phyloP scores from a whole-genome alignment of 306 rosid species.

The Trifolium dubium region DNA sequence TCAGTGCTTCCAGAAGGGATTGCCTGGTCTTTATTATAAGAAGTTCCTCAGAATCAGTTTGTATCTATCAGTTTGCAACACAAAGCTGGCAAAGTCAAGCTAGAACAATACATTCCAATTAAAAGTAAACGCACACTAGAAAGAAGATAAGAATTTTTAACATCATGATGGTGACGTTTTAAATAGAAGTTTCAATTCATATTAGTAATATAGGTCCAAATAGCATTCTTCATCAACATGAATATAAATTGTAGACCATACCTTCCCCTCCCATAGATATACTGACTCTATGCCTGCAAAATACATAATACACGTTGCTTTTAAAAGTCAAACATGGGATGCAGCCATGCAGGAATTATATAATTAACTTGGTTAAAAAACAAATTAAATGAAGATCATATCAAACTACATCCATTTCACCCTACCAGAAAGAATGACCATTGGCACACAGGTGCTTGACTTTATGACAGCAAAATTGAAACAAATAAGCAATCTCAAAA shows the following conservation, averaged over 20 bases:
- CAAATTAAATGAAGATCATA: conserved; percentile 26
- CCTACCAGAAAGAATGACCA: not conserved
- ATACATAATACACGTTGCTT: conserved; percentile 31
- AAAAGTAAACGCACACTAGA: too few relatives aligned
- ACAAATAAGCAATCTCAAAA: not conserved
- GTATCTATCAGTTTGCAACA: conserved; percentile 57
- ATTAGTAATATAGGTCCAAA: conserved; percentile 14
- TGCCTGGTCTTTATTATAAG: conserved; percentile 89
- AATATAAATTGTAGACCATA: conserved; percentile 47
- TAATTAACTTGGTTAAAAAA: conserved; percentile 29
- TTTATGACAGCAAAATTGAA: conserved; percentile 13
- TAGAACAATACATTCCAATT: conserved; percentile 16
- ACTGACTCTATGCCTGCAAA: conserved; percentile 80
- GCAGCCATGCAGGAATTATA: conserved; percentile 16
- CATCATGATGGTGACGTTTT: not conserved
- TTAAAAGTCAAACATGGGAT: conserved; percentile 1
- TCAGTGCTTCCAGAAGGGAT: conserved; percentile 82
- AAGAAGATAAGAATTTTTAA: too few relatives aligned
- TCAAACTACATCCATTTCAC: conserved; percentile 4
- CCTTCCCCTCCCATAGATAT: conserved; percentile 94
- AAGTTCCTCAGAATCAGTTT: conserved; percentile 86
- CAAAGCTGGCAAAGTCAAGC: conserved; percentile 33
- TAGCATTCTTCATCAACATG: not conserved
- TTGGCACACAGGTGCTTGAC: conserved; percentile 7
- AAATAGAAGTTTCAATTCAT: conserved; percentile 12